Evolutionary conservation across 2,329 filamentous ascomycete species (phyloP).

Genomic region (Curvularia hawaiiensis): DNA sequence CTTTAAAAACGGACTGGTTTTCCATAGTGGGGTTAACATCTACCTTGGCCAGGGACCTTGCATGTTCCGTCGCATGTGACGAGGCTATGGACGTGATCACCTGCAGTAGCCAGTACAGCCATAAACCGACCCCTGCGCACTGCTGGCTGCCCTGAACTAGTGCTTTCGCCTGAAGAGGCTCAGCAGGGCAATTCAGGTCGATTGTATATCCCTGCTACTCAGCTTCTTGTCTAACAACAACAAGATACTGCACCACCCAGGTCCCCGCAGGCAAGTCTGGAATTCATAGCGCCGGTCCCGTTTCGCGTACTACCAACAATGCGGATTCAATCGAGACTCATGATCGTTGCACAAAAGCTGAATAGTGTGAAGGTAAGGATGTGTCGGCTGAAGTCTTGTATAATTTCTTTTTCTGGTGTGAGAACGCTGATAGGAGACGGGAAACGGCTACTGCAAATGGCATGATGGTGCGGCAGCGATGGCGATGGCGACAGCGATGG

Average conservation of each 20-base stretch:
- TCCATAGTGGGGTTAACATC: not conserved
- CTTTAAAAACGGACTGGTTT: not conserved
- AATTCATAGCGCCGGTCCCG: not conserved
- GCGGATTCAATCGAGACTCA: not conserved
- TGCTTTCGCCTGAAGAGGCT: not conserved
- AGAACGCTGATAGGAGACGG: not conserved
- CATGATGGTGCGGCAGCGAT: not conserved
- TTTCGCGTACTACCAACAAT: not conserved
- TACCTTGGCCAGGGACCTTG: not conserved
- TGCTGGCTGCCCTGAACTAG: not conserved
- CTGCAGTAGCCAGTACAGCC: not conserved
- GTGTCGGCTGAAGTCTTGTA: not conserved
- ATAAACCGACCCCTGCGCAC: not conserved
- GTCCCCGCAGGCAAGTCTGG: not conserved
- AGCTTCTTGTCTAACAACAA: not conserved
- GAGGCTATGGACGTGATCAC: not conserved
- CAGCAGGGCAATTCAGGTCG: not conserved
- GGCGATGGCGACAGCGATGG: not conserved
- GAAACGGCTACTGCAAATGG: not conserved
- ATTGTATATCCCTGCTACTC: not conserved
- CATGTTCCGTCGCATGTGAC: not conserved
- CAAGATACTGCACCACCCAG: not conserved
- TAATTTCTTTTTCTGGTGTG: not conserved
- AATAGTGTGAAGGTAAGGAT: not conserved
- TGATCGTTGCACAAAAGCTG: too few relatives aligned